phyloP scores from a whole-genome alignment of 345 rosid genomes.

The Xanthoceras sorbifolium region DNA sequence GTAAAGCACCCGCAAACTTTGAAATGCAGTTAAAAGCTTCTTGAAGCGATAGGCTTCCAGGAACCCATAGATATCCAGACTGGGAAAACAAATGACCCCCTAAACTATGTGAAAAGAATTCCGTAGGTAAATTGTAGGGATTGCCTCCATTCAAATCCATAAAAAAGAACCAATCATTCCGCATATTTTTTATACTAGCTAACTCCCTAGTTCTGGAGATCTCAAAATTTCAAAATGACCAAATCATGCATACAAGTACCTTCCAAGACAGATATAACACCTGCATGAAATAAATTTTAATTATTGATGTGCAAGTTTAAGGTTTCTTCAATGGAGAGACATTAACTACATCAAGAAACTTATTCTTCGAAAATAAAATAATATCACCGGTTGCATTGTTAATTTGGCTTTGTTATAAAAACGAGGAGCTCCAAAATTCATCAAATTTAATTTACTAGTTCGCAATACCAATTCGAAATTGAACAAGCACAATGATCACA shows the following conservation, averaged over 20 bases:
- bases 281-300: slow-evolving; percentile 16
- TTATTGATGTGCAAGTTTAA: background rate
- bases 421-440: background rate
- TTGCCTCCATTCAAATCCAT: slow-evolving; percentile 53
- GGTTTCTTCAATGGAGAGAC: background rate
- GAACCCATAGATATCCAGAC: slow-evolving; percentile 39
- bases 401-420: background rate
- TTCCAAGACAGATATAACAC: slow-evolving; percentile 2
- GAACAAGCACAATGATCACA: background rate
- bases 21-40: slow-evolving; percentile 66
- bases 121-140: slow-evolving; percentile 47
- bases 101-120: slow-evolving; percentile 41
- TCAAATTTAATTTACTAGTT: background rate
- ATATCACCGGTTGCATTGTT: background rate
- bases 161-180: slow-evolving; percentile 44
- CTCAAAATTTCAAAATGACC: slow-evolving; percentile 16
- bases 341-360: background rate
- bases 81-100: slow-evolving; percentile 47
- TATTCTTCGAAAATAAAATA: background rate
- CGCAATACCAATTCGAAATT: background rate
- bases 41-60: slow-evolving; percentile 50
- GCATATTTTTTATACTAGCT: slow-evolving; percentile 29
- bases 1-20: slow-evolving; percentile 58
- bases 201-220: slow-evolving; percentile 22
- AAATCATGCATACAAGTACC: background rate